phyloP scores from a whole-genome alignment of 192 early-diverging fungal genomes.

The Gigaspora rosea region DNA sequence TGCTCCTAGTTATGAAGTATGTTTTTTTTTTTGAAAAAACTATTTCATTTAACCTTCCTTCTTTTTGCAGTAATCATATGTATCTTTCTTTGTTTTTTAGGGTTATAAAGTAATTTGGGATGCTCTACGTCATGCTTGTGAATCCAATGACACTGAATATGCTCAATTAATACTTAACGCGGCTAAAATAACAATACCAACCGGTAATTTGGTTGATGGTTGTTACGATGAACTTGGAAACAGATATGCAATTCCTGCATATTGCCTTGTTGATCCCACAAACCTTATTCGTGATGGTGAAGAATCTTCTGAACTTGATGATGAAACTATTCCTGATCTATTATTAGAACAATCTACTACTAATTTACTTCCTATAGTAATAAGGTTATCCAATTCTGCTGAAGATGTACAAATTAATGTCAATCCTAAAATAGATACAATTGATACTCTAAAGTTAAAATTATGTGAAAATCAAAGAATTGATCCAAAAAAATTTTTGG shows the following conservation, averaged over 20 bases:
- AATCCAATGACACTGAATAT: conserved; percentile 49
- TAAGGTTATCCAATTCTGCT: conserved; percentile 38
- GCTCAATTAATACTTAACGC: conserved; percentile 70
- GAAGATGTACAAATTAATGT: conserved; percentile 33
- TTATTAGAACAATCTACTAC: background rate
- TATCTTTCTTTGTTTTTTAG: conserved; percentile 26
- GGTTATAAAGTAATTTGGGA: conserved; percentile 79
- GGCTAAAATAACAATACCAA: conserved; percentile 68
- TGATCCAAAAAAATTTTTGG: conserved; percentile 24
- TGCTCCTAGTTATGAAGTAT: conserved; percentile 66
- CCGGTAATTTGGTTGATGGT: conserved; percentile 70
- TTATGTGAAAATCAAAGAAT: conserved; percentile 32
- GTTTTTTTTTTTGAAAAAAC: background rate
- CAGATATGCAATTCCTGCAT: conserved; percentile 66
- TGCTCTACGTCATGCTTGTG: conserved; percentile 63
- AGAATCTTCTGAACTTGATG: conserved; percentile 11
- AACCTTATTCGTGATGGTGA: conserved; percentile 46
- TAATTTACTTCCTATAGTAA: conserved; percentile 25
- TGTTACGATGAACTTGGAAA: conserved; percentile 80
- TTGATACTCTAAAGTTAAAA: conserved; percentile 35
- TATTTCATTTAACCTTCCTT: too few relatives aligned
- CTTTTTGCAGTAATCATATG: background rate
- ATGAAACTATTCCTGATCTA: background rate
- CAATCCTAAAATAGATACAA: conserved; percentile 36
- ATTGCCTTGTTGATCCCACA: conserved; percentile 61